Base-by-base conservation (phyloP, 2,329 filamentous ascomycete genomes). In the Fusarium nelsonii region DNA sequence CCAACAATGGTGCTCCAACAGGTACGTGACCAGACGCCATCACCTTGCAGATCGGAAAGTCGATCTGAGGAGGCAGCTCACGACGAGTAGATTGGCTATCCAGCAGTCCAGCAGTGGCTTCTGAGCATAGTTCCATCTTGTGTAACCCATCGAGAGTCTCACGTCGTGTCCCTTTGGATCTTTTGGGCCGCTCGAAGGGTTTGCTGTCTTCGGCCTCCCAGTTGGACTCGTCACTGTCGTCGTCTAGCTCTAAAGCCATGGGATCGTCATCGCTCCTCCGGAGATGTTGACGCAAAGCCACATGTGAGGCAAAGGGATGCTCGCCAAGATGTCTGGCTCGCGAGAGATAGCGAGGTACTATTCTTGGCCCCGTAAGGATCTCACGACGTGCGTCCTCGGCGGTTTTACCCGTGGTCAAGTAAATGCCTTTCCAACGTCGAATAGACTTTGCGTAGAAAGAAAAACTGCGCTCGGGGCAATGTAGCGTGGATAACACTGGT, bases 401-500 rank as follows among this genome's bases (percentile, higher is more conserved):
- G 7, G 49, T 54, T 20, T 5, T 2, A 16, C 61, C 69, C 2
- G 6, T 9, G 11, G 63, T 33, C 37, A 74, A 33, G 15, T 34
- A 23, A 18, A 54, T 44, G 12, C 30, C 34, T 3, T 10, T 16
- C 3, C 43, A 34, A 16, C 72, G 65, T 15, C 72, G 65, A n/a
- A 57, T 60, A 14, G 70, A 67, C 23, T 36, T 57, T 1, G 61
- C 39, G 30, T 43, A 65, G 2, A 7, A 20, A 14, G 39, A 5
- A 7, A 49, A 52, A 10, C 74, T 65, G 15, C 80, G 75, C 63
- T 72, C 76, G 2, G 78, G 78, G 8, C 74, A 67, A 26, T 82
- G 78, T 0, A 81, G 68, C n/a, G 74, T 75, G 4, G 77, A 78
- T 4, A 82, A 51, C 23, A 78, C 55, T 2, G 78, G 78, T 45